phyloP scores from a whole-genome alignment of 1,284 basidiomycete species.

The Gomphus bonarii region DNA sequence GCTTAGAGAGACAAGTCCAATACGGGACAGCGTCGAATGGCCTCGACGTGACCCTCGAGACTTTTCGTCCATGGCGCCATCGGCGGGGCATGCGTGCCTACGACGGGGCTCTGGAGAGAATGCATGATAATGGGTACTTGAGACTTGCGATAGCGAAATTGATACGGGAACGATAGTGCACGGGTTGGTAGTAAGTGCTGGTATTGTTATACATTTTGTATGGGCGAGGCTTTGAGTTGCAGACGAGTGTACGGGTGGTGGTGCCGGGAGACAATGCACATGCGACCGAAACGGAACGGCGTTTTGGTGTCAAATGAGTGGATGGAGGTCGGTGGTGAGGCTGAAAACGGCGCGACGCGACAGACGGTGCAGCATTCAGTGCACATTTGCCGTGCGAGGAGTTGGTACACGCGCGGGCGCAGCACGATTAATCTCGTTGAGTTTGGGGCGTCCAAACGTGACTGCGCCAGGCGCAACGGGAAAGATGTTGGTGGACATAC shows the following conservation, averaged over 20 bases:
- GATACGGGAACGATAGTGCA: slow-evolving; percentile 4
- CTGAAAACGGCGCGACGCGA: background rate
- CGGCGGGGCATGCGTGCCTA: slow-evolving; percentile 18
- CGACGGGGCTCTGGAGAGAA: slow-evolving; percentile 10
- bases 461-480: slow-evolving; percentile 23
- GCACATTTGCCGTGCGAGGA: background rate
- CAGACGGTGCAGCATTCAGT: background rate
- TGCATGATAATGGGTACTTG: slow-evolving; percentile 19
- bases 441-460: slow-evolving; percentile 38
- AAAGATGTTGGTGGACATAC: background rate
- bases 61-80: slow-evolving; percentile 42
- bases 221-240: background rate
- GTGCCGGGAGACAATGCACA: slow-evolving; percentile 3
- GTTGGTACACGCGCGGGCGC: background rate
- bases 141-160: slow-evolving; percentile 6
- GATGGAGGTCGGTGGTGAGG: background rate
- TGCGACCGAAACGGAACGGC: slow-evolving; percentile 7
- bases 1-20: slow-evolving; percentile 5
- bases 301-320: slow-evolving; percentile 6
- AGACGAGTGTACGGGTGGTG: background rate
- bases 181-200: background rate
- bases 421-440: slow-evolving; percentile 8
- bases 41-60: slow-evolving; percentile 43
- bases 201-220: slow-evolving; percentile 11
- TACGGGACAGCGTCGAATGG: slow-evolving; percentile 1